These are phyloP conservation scores for Eucalyptus tenuipes DNA, from an alignment of 345 rosid species.

Conservation along the genomic window DNA sequence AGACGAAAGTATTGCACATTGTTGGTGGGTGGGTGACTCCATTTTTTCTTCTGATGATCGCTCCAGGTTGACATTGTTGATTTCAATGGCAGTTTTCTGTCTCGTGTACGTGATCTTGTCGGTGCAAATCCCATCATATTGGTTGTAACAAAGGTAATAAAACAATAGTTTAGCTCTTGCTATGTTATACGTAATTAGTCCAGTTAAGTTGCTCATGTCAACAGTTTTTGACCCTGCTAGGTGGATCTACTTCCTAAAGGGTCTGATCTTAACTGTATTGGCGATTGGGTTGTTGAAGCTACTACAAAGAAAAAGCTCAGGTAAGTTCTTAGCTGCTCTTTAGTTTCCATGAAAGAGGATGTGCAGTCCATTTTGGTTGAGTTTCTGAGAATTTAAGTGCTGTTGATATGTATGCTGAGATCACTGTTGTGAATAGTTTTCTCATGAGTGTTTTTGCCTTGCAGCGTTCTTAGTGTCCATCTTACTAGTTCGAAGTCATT, in stretches of 20 bases:
- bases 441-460: background rate
- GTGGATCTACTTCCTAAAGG: conserved; percentile 93
- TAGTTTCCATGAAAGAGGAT: background rate
- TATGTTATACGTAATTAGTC: background rate
- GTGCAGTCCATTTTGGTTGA: background rate
- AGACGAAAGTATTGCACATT: background rate
- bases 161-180: background rate
- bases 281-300: conserved; percentile 95
- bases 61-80: conserved; percentile 92
- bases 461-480: conserved; percentile 80
- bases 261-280: conserved; percentile 83
- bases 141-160: conserved; percentile 74
- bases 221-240: conserved; percentile 17
- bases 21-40: background rate
- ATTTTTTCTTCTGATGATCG: background rate
- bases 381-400: background rate
- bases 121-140: conserved; percentile 91
- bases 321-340: conserved; percentile 21
- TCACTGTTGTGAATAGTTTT: background rate
- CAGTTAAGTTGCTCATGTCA: background rate
- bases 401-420: background rate
- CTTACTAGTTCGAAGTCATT: conserved; percentile 92
- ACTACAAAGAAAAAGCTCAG: conserved; percentile 75
- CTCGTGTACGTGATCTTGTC: conserved; percentile 83
- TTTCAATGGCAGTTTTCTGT: conserved; percentile 87